Conservation (phyloP, 192 early-diverging fungal species). For the Spinellus fusiger region DNA sequence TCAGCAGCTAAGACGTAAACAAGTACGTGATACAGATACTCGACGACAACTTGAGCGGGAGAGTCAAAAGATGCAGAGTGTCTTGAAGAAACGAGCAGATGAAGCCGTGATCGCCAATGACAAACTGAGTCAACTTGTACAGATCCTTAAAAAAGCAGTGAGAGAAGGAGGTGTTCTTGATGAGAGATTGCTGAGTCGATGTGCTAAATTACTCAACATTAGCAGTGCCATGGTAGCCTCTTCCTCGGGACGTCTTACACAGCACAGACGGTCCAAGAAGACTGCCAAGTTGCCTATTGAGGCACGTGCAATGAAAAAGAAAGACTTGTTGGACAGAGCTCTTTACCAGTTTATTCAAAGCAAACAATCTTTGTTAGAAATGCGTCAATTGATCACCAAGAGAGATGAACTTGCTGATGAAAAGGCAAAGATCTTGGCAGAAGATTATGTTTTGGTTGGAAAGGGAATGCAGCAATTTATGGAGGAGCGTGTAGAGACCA, state of each 20-base stretch:
- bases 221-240: conserved; percentile 17
- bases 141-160: conserved; percentile 39
- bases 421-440: conserved; percentile 38
- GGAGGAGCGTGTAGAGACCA: conserved; percentile 47
- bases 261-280: not conserved
- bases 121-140: conserved; percentile 39
- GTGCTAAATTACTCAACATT: conserved; percentile 15
- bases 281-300: conserved; percentile 1
- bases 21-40: conserved; percentile 38
- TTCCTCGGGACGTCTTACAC: conserved; percentile 6
- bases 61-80: conserved; percentile 37
- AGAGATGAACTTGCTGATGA: conserved; percentile 35
- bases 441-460: no score
- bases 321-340: conserved; percentile 41
- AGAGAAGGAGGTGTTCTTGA: conserved; percentile 23
- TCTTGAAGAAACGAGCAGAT: conserved; percentile 51
- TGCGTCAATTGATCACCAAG: conserved; percentile 41
- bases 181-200: conserved; percentile 18
- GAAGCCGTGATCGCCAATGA: conserved; percentile 36
- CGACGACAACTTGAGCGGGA: conserved; percentile 46
- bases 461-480: conserved; percentile 31
- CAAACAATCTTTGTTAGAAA: conserved; percentile 38
- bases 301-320: conserved; percentile 37
- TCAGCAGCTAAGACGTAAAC: conserved; percentile 45
- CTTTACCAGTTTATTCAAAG: conserved; percentile 46